Percentiles rank a stretch among this genome's conserved stretches.
Evolutionary conservation across 768 basidiomycete genomes (phyloP).

Genomic region (Mycena polygramma): DNA sequence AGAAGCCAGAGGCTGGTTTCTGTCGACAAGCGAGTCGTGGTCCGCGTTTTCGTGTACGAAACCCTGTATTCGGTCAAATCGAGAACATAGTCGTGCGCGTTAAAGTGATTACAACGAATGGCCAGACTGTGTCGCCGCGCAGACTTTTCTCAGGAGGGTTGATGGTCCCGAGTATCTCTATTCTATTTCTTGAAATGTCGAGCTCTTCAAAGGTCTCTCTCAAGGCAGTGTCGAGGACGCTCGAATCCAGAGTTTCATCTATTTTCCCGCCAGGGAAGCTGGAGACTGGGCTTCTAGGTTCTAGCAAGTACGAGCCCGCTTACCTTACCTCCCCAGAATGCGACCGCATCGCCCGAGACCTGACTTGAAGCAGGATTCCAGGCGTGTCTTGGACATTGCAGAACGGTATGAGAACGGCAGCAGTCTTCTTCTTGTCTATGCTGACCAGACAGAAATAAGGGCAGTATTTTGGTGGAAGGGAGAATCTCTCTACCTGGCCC

Average conservation of each 20-base stretch:
- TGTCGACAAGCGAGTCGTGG: conserved; percentile 30
- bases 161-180: conserved; percentile 77
- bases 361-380: conserved; percentile 79
- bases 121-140: conserved; percentile 76
- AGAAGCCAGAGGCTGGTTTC: conserved; percentile 70
- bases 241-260: conserved; percentile 70
- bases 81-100: background rate
- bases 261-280: conserved; percentile 85
- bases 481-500: conserved; percentile 25
- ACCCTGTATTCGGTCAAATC: conserved; percentile 37
- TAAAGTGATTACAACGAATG: conserved; percentile 72
- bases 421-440: conserved; percentile 52
- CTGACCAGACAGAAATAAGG: conserved; percentile 23
- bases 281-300: conserved; percentile 4
- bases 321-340: conserved; percentile 91
- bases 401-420: conserved; percentile 82
- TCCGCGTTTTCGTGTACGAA: conserved; percentile 47
- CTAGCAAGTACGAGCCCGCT: background rate
- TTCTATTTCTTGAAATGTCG: conserved; percentile 67
- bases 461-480: background rate
- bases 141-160: conserved; percentile 73
- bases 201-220: conserved; percentile 84
- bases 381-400: conserved; percentile 80
- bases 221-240: conserved; percentile 69
- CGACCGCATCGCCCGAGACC: conserved; percentile 70